Evolutionary conservation across 805 yeast species (phyloP).

Genomic region (Candida silvatica): DNA sequence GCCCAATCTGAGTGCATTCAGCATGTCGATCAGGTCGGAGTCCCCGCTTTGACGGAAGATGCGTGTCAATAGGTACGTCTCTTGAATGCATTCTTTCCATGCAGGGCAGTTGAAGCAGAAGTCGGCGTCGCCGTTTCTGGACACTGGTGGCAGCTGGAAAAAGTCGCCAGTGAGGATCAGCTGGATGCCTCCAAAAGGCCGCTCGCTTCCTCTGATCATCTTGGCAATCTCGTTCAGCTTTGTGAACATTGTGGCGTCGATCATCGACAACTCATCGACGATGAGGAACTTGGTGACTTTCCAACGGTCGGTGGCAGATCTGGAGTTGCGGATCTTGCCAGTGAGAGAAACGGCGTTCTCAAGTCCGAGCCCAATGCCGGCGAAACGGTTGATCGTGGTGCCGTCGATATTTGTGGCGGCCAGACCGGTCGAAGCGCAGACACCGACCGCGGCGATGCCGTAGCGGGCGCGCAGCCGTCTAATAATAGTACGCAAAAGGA

Average conservation of each 20-base stretch:
- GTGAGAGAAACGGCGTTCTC: conserved; percentile 39
- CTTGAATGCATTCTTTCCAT: conserved; percentile 59
- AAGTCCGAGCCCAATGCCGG: conserved; percentile 77
- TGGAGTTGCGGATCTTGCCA: conserved; percentile 38
- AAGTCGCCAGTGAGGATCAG: conserved; percentile 90
- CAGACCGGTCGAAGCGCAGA: conserved; percentile 93
- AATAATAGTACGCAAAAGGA: conserved; percentile 57
- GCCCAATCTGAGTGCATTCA: conserved; percentile 77
- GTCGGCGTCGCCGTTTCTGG: conserved; percentile 28
- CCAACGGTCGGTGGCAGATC: conserved; percentile 50
- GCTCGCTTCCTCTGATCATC: conserved; percentile 31
- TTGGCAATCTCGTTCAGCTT: conserved; percentile 69
- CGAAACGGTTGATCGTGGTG: conserved; percentile 72
- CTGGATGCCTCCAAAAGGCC: conserved; percentile 94
- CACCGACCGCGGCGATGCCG: conserved; percentile 51
- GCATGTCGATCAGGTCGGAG: conserved; percentile 60
- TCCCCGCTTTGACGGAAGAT: conserved; percentile 91
- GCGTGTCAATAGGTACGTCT: conserved; percentile 62
- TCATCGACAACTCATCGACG: conserved; percentile 93
- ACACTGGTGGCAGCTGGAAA: conserved; percentile 91
- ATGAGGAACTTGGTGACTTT: conserved; percentile 57
- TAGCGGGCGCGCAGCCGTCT: conserved; percentile 35
- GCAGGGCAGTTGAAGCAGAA: conserved; percentile 71
- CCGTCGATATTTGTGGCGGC: conserved; percentile 96
- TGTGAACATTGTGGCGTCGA: conserved; percentile 70